A percentile compares a stretch with the other conserved stretches of the same genome.
These are phyloP conservation scores for Penicillium crustosum DNA, from an alignment of 2,329 filamentous ascomycete species.

Conservation along the genomic window DNA sequence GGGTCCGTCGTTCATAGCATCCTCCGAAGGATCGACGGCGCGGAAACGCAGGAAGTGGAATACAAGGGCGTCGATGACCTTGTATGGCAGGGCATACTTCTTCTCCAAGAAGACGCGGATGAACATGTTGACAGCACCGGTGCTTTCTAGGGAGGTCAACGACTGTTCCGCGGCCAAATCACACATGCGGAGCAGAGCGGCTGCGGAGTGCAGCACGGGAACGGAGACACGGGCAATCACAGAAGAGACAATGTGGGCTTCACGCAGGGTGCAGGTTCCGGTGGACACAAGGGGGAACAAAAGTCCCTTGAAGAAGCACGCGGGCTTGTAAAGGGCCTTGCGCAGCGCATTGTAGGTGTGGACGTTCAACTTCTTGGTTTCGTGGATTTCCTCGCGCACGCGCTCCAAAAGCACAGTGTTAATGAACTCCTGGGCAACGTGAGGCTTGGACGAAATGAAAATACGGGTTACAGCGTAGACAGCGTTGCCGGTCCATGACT, in stretches of 20 bases:
- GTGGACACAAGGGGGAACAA: conserved; percentile 84
- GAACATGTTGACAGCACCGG: conserved; percentile 91
- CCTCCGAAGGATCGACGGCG: conserved; percentile 58
- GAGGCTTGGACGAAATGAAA: conserved; percentile 82
- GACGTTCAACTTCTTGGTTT: conserved; percentile 92
- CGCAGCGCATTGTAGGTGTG: conserved; percentile 94
- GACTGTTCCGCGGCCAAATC: conserved; percentile 93
- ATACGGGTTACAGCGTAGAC: conserved; percentile 87
- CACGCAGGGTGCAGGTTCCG: conserved; percentile 85
- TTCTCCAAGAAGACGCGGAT: conserved; percentile 92
- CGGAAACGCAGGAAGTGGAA: conserved; percentile 96
- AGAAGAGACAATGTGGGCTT: conserved; percentile 86
- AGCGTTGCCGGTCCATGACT: conserved; percentile 75
- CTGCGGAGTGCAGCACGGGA: conserved; percentile 87
- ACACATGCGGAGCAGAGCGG: conserved; percentile 85
- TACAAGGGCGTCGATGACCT: conserved; percentile 89
- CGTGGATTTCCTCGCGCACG: conserved; percentile 90
- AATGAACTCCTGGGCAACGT: conserved; percentile 77
- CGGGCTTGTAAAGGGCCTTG: conserved; percentile 88
- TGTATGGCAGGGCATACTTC: conserved; percentile 92
- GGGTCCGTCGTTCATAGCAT: conserved; percentile 49
- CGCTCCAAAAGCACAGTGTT: conserved; percentile 82
- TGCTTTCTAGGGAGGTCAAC: conserved; percentile 72
- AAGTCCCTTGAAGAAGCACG: conserved; percentile 95
- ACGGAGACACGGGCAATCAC: conserved; percentile 83